Percentiles rank a stretch among this genome's conserved stretches.
Conservation (phyloP, 2,329 filamentous ascomycete species). For the Epichloe baconii region DNA sequence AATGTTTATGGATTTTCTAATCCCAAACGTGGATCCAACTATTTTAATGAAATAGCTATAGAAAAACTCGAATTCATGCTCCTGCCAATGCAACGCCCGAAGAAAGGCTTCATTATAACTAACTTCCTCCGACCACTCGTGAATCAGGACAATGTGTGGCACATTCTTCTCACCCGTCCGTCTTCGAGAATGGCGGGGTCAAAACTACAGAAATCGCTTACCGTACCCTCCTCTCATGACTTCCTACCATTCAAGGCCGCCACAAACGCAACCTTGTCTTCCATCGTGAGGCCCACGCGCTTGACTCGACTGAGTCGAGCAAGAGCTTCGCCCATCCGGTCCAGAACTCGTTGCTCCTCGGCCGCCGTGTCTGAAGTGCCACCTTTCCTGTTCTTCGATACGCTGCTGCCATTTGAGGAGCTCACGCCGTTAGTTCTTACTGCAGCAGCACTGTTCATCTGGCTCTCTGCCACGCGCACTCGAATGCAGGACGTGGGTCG, state of each 20-base stretch:
- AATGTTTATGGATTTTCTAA: not conserved
- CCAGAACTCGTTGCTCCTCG: constrained; percentile 59
- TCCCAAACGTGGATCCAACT: not conserved
- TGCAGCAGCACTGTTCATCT: constrained; percentile 37
- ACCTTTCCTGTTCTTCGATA: constrained; percentile 16
- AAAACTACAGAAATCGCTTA: not conserved
- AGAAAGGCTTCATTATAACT: not conserved
- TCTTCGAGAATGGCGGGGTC: not conserved
- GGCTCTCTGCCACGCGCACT: constrained; percentile 73
- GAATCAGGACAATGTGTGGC: not conserved
- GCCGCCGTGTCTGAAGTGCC: constrained; percentile 18
- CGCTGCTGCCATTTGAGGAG: constrained; percentile 14
- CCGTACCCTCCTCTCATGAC: constrained; percentile 10
- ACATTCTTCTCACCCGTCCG: not conserved
- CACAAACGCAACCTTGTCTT: constrained; percentile 75
- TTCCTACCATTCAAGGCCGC: constrained; percentile 43
- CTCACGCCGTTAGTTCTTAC: constrained; percentile 22
- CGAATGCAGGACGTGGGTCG: constrained; percentile 80
- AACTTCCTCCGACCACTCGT: not conserved
- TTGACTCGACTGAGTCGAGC: constrained; percentile 82
- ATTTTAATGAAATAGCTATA: not conserved
- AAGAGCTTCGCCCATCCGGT: constrained; percentile 71
- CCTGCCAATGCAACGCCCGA: constrained; percentile 12
- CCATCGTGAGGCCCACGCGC: constrained; percentile 69
- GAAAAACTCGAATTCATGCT: constrained; percentile 5